phyloP scores from a whole-genome alignment of 768 basidiomycete species.

The Mycena crocata region DNA sequence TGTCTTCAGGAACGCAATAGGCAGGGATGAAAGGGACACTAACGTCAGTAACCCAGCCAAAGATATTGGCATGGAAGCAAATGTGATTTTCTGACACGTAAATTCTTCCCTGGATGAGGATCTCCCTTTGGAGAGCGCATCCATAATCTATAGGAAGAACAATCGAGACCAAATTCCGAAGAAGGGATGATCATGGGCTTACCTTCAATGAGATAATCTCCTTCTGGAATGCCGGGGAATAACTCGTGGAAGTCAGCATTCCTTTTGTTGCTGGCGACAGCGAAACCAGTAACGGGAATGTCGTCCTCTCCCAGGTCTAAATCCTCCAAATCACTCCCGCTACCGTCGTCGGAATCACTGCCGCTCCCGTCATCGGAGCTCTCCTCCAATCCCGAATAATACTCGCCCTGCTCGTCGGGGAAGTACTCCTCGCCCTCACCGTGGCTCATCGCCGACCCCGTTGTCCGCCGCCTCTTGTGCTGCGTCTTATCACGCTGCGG shows the following conservation, averaged over 20 bases:
- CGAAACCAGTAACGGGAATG: conserved; percentile 95
- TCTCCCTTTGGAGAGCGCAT: conserved; percentile 96
- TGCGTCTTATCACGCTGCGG: conserved; percentile 1
- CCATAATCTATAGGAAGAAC: conserved; percentile 81
- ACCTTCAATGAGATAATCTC: conserved; percentile 99
- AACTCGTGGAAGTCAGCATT: conserved; percentile 97
- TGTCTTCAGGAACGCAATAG: conserved; percentile 9
- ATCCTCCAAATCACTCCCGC: conserved; percentile 38
- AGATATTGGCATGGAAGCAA: conserved; percentile 99
- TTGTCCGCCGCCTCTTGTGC: conserved; percentile 29
- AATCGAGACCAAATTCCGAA: conserved; percentile 11
- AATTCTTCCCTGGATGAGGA: conserved; percentile 93
- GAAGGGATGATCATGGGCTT: conserved; percentile 37
- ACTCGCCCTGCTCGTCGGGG: conserved; percentile 37
- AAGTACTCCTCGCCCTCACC: conserved; percentile 33
- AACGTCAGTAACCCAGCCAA: conserved; percentile 98
- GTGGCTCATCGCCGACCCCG: conserved; percentile 29
- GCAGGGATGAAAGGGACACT: conserved; percentile 44
- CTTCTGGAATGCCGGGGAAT: conserved; percentile 90
- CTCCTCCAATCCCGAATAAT: conserved; percentile 43
- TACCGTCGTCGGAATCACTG: conserved; percentile 42
- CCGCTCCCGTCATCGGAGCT: conserved; percentile 39
- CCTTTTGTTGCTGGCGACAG: conserved; percentile 93
- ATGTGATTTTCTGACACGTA: conserved; percentile 99
- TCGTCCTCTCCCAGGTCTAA: conserved; percentile 73